Evolutionary conservation across 225 moss, liverwort and hornwort genomes (phyloP), one percentile per base, ranked within the genome.

Genomic region (Climacium dendroides): DNA sequence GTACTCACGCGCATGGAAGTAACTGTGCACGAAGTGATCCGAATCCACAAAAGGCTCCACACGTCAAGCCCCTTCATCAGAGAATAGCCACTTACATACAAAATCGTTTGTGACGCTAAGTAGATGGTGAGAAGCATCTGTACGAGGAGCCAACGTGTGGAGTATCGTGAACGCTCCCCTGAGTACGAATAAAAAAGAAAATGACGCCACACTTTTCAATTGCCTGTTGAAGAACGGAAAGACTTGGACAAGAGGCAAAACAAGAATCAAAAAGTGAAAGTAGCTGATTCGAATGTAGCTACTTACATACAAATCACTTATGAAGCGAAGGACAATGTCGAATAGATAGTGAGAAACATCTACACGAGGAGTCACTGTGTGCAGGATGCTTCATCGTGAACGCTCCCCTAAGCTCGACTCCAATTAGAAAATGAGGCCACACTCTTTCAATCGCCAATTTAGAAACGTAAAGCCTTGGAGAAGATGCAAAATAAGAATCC

Each of bases 41-140:
- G 92, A 93, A 91, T 97, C 98, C 85, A 97, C 98, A 87, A 97
- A 96, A 70, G 97, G 97, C 95, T 97, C 94, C 90, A 78, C 66
- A 82, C 18, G 53, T 73, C 26, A 82, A 82, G 23, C 15, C 34
- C 50, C 19, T 15, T 45, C 9, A 82, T 86, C 59, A 86, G 57
- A 39, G 61, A 75, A 24, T 9, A 58, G 10, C n/a, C 52, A 23
- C 72, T 65, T 48, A 9, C 79, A 73, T 65, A 8, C 57, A 65
- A 74, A 80, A 41, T n/a, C 78, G 37, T 32, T 24, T 25, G 55
- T 62, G 35, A 83, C 7, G 14, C 59, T 54, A 20, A 37, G 37
- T 25, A 57, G 24, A 64, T 48, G 34, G 23, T 50, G 47, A 81
- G 15, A 63, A 14, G 34, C 50, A 34, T 72, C 45, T 45, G 47